These are phyloP conservation scores for Psidium friedrichsthalianum DNA, from an alignment of 345 rosid genomes.

Conservation along the genomic window DNA sequence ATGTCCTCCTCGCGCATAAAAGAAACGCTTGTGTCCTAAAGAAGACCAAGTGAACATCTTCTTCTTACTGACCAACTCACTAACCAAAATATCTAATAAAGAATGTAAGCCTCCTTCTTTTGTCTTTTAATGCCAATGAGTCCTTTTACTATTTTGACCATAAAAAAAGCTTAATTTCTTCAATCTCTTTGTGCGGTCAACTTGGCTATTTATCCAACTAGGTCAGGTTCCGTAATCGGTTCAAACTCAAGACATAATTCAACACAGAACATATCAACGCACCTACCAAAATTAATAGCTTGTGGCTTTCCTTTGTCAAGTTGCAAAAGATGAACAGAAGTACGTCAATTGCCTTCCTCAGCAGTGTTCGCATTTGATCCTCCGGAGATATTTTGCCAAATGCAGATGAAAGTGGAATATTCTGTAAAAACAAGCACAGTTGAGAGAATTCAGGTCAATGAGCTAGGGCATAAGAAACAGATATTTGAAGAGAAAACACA, in stretches of 20 bases:
- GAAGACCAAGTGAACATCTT: no score
- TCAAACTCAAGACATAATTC: neutral
- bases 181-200: neutral
- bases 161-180: no score
- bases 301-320: neutral
- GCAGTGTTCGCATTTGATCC: neutral
- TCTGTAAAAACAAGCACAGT: neutral
- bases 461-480: neutral
- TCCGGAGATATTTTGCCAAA: neutral
- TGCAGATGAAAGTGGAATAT: neutral
- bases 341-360: neutral
- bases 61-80: no score
- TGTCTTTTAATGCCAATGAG: no score
- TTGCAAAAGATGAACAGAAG: neutral
- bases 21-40: no score
- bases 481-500: neutral
- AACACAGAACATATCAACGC: neutral
- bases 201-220: no score
- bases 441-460: neutral
- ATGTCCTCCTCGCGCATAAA: no score
- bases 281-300: neutral
- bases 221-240: no score
- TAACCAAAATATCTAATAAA: no score
- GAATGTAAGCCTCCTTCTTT: no score
- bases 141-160: no score